Base-by-base conservation (phyloP, 2,329 filamentous ascomycete genomes). In the Pseudogymnoascus sp. region DNA sequence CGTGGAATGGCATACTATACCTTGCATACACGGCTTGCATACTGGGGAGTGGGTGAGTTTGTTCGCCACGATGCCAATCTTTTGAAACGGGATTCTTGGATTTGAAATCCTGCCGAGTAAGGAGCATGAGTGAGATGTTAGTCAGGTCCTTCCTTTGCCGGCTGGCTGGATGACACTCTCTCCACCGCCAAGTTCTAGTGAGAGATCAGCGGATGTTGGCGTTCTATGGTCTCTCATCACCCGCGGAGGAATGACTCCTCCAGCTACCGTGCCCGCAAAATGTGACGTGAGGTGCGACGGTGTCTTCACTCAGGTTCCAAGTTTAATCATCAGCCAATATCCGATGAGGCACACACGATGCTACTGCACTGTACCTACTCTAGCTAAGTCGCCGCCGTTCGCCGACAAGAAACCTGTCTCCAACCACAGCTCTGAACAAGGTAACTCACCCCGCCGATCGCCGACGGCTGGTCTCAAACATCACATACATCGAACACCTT, bases 11-110 rank as follows among this genome's bases (percentile, higher is more conserved):
- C 7, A 19, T 53, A 33, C 31, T 33, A 19, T 31, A 53, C 46
- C 46, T 53, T 53, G 46, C 26, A 53, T 53, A 44, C 10, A 44
- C 10, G 4, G 38, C n/a, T 53, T 53, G 26, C 46, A 53, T 53
- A 13, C 26, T 53, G 46, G 46, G n/a, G 26, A 19, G 21, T 1
- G 10, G 40, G 40, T 3, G 23, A 50, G 46, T 44, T 53, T 53
- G 23, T 53, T 46, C 42, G 46, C 46, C 46, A 53, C 46, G 46
- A 53, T 53, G 46, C 46, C 46, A 53, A 53, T 53, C 15, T 53
- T 53, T 53, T 29, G 15, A 53, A 21, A 53, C 26, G 46, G 46
- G 23, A 29, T 53, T 29, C 26, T 17, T 29, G 46, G 46, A 53
- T 53, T 31, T 31, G 15, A 31, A 53, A 31, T 53, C 26, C 26